Conservation (phyloP, 2,329 filamentous ascomycete species). For the Paramyrothecium sp. region DNA sequence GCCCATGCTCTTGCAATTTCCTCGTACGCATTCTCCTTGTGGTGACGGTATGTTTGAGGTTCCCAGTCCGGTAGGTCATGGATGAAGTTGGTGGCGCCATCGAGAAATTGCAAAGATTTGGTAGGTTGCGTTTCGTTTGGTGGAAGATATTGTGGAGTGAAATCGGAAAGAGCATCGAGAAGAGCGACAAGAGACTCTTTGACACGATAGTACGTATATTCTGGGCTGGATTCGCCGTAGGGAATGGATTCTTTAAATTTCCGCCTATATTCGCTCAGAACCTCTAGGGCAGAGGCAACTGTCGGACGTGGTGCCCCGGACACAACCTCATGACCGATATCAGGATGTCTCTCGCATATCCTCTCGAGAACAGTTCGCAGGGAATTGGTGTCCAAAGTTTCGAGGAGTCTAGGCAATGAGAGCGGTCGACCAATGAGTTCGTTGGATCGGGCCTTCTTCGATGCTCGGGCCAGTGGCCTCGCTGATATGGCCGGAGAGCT, state of each 20-base stretch:
- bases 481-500: constrained; percentile 75
- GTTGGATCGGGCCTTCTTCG: constrained; percentile 61
- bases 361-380: constrained; percentile 84
- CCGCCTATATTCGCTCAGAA: constrained; percentile 79
- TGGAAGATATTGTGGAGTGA: constrained; percentile 92
- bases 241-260: constrained; percentile 79
- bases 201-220: constrained; percentile 94
- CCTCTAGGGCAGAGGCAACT: constrained; percentile 74
- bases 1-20: constrained; percentile 95
- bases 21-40: constrained; percentile 95
- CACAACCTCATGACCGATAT: constrained; percentile 81
- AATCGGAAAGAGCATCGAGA: constrained; percentile 87
- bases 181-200: constrained; percentile 77
- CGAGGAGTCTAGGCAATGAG: constrained; percentile 71
- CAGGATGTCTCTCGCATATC: constrained; percentile 86
- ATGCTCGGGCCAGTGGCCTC: constrained; percentile 64
- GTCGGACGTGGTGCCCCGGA: constrained; percentile 84
- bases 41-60: constrained; percentile 80
- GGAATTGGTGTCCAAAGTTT: constrained; percentile 85
- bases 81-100: constrained; percentile 86
- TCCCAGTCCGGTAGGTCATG: constrained; percentile 91
- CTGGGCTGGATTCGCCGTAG: constrained; percentile 79
- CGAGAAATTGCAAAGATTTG: constrained; percentile 81
- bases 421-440: constrained; percentile 64
- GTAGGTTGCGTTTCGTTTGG: constrained; percentile 84